A percentile compares a stretch with the other conserved stretches of the same genome.
Conservation (phyloP, 148 eudicot genomes). For the Agrostemma githago region DNA sequence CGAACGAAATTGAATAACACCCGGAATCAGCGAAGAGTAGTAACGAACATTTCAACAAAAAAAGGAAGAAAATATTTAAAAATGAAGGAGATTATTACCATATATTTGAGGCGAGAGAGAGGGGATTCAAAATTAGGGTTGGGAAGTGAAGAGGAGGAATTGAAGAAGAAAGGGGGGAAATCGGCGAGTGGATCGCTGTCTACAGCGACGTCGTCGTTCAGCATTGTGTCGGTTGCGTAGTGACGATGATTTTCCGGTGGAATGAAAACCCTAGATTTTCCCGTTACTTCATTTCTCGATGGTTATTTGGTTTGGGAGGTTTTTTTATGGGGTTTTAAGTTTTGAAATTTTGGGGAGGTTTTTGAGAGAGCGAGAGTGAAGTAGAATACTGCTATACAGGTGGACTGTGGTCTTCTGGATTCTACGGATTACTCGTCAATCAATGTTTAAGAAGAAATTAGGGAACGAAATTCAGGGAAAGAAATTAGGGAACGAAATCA, state of each 20-base stretch:
- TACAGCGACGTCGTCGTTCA: background rate
- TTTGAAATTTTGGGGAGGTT: constrained; percentile 8
- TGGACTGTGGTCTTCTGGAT: too few relatives aligned
- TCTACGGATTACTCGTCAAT: too few relatives aligned
- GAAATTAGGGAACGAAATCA: too few relatives aligned
- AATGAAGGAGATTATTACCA: too few relatives aligned
- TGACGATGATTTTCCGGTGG: background rate
- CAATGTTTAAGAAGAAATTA: too few relatives aligned
- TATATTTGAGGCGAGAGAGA: constrained; percentile 34
- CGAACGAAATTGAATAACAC: too few relatives aligned
- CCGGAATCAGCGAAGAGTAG: too few relatives aligned
- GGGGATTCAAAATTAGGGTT: constrained; percentile 28
- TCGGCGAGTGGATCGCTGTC: constrained; percentile 30
- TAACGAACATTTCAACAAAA: too few relatives aligned
- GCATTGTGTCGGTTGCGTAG: background rate
- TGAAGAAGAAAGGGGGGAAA: constrained; percentile 19
- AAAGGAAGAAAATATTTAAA: too few relatives aligned
- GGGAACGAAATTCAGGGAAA: too few relatives aligned
- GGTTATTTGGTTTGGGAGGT: background rate
- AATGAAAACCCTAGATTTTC: too few relatives aligned
- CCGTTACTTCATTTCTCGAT: background rate
- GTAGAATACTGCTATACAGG: too few relatives aligned
- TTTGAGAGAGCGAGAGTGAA: constrained; percentile 7
- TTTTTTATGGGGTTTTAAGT: background rate
- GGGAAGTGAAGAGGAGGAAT: background rate